These are phyloP conservation scores for Teunomyces cretensis DNA, from an alignment of 805 yeast species.

Conservation along the genomic window DNA sequence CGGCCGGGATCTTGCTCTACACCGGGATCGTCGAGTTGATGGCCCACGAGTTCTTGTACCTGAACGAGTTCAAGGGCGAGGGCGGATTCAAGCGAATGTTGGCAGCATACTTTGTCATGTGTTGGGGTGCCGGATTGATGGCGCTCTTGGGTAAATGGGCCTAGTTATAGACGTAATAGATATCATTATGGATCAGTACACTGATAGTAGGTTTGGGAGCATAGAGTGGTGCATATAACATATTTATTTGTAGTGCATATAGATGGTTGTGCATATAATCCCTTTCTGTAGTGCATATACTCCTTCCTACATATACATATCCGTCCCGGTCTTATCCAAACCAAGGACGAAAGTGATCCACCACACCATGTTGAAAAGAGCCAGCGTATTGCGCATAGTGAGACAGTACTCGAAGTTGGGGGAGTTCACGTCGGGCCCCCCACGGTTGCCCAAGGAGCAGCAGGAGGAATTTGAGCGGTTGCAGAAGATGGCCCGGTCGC, in stretches of 20 bases:
- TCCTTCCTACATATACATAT: too few relatives aligned
- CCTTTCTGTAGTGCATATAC: too few relatives aligned
- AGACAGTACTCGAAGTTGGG: constrained; percentile 4
- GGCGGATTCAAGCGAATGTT: constrained; percentile 52
- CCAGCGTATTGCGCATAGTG: neutral
- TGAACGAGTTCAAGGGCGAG: constrained; percentile 62
- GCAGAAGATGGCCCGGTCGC: constrained; percentile 77
- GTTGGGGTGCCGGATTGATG: constrained; percentile 74
- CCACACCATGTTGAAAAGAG: neutral
- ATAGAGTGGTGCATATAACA: too few relatives aligned
- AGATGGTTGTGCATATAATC: too few relatives aligned
- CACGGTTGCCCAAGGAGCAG: constrained; percentile 71
- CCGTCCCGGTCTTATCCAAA: too few relatives aligned
- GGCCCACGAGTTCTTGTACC: constrained; percentile 40
- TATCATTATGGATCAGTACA: too few relatives aligned
- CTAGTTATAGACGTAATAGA: constrained; percentile 26
- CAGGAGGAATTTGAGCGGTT: constrained; percentile 90
- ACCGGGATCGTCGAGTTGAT: constrained; percentile 38
- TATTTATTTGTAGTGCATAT: too few relatives aligned
- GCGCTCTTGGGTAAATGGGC: constrained; percentile 79
- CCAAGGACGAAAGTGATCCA: too few relatives aligned
- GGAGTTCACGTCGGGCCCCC: constrained; percentile 50
- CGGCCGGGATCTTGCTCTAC: constrained; percentile 36
- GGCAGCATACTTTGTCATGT: constrained; percentile 52
- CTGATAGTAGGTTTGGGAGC: too few relatives aligned